These are phyloP conservation scores for Arachis monticola DNA, from an alignment of 331 rosid genomes.

Conservation along the genomic window DNA sequence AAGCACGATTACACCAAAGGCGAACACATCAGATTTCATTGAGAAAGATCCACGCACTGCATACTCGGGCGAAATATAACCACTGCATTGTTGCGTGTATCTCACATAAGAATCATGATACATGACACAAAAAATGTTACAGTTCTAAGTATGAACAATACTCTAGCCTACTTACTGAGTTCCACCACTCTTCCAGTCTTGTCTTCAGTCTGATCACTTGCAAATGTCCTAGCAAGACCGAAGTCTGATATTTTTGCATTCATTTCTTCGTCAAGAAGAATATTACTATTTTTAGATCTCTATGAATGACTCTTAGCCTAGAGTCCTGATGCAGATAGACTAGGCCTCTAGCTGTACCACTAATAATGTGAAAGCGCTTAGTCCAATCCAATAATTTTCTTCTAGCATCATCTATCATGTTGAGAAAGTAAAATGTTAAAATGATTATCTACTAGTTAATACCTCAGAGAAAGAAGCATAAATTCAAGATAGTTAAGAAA, in stretches of 20 bases:
- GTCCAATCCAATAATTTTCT: constrained; percentile 28
- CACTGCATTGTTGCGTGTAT: constrained; percentile 9
- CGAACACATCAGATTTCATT: constrained; percentile 36
- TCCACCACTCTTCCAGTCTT: constrained; percentile 46
- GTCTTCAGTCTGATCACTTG: constrained; percentile 41
- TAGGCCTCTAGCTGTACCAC: constrained; percentile 33
- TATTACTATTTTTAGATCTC: constrained; percentile 37
- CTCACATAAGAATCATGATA: neutral
- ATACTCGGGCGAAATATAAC: constrained; percentile 44
- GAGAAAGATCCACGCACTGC: constrained; percentile 35
- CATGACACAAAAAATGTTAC: neutral
- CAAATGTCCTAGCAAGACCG: constrained; percentile 41
- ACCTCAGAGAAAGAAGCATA: neutral
- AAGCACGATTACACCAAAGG: constrained; percentile 37
- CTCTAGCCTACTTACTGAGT: constrained; percentile 41
- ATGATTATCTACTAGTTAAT: neutral
- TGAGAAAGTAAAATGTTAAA: neutral
- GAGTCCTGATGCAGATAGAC: constrained; percentile 45
- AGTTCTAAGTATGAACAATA: neutral
- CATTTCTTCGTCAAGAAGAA: constrained; percentile 45
- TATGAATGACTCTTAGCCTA: constrained; percentile 32
- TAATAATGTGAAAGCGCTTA: constrained; percentile 24
- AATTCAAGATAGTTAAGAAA: neutral
- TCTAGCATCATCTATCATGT: constrained; percentile 7
- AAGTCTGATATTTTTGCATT: constrained; percentile 51